phyloP scores from a whole-genome alignment of 345 rosid genomes.

The Linum tenue region DNA sequence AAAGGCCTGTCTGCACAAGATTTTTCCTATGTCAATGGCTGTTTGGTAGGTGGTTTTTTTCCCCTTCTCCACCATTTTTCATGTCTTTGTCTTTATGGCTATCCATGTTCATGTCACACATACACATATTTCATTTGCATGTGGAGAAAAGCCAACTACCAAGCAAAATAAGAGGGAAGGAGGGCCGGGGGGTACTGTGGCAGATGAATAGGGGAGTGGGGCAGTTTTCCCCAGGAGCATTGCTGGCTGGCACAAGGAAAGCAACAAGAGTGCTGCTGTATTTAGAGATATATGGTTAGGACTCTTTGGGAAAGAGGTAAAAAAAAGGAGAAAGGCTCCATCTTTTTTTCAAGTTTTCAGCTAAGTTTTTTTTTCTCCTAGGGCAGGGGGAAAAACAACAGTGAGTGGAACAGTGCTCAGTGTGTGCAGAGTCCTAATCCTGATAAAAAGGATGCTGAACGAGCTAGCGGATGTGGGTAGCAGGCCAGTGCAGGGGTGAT shows the following conservation, averaged over 20 bases:
- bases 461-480: neutral
- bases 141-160: slow-evolving; percentile 13
- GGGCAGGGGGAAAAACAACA: too few species aligned
- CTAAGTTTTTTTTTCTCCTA: neutral
- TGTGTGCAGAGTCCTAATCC: neutral
- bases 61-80: neutral
- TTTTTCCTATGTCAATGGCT: too few species aligned
- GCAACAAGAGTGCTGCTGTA: slow-evolving; percentile 1
- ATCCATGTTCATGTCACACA: slow-evolving; percentile 6
- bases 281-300: neutral
- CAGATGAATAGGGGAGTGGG: neutral
- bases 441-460: neutral
- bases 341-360: slow-evolving; percentile 1
- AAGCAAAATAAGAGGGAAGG: neutral
- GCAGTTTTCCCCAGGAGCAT: neutral
- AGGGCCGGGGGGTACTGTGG: neutral
- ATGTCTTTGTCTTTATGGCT: neutral
- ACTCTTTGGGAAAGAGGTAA: neutral
- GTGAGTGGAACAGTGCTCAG: neutral
- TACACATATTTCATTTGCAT: slow-evolving; percentile 12
- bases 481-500: neutral
- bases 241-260: slow-evolving; percentile 7
- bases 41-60: too few species aligned
- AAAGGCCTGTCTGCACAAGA: too few species aligned
- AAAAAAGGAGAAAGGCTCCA: too few species aligned